Evolutionary conservation across 2,329 filamentous ascomycete species (phyloP).

Genomic region (Diaporthe helianthi): DNA sequence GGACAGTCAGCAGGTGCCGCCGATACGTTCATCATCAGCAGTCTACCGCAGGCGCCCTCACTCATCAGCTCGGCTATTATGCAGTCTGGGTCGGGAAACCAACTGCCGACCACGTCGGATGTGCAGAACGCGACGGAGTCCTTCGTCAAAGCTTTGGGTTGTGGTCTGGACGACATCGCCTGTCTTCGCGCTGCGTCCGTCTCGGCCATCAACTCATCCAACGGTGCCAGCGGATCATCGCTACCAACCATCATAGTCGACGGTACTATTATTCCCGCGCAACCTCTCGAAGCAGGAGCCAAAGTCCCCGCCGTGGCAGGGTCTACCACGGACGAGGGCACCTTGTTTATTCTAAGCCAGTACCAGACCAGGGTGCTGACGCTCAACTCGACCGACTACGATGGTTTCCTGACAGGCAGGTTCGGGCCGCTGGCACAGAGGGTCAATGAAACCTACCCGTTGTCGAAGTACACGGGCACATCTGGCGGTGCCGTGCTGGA

Average conservation of each 20-base stretch:
- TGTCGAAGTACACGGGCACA: conserved; percentile 33
- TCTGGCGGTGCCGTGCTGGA: conserved; percentile 23
- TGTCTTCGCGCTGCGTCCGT: conserved; percentile 10
- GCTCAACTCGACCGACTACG: conserved; percentile 39
- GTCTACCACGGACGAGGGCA: conserved; percentile 38
- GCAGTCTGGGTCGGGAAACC: conserved; percentile 40
- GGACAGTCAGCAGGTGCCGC: conserved; percentile 41
- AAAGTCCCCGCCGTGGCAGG: conserved; percentile 42
- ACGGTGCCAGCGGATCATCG: conserved; percentile 1
- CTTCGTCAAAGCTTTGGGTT: conserved; percentile 18
- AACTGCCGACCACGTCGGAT: not conserved
- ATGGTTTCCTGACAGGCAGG: conserved; percentile 37
- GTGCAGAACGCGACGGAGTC: not conserved
- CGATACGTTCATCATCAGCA: conserved; percentile 39
- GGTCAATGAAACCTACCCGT: conserved; percentile 27
- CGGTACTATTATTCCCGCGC: conserved; percentile 38
- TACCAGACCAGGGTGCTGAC: conserved; percentile 33
- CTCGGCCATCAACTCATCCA: not conserved
- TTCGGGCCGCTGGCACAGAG: conserved; percentile 23
- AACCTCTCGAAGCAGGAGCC: conserved; percentile 39
- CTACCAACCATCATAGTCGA: conserved; percentile 39
- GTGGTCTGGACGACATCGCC: conserved; percentile 17
- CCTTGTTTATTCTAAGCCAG: conserved; percentile 39
- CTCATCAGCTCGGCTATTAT: conserved; percentile 39
- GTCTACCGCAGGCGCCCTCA: conserved; percentile 38